These are phyloP conservation scores for Paxillus ammoniavirescens DNA, from an alignment of 768 basidiomycete genomes.

Conservation along the genomic window DNA sequence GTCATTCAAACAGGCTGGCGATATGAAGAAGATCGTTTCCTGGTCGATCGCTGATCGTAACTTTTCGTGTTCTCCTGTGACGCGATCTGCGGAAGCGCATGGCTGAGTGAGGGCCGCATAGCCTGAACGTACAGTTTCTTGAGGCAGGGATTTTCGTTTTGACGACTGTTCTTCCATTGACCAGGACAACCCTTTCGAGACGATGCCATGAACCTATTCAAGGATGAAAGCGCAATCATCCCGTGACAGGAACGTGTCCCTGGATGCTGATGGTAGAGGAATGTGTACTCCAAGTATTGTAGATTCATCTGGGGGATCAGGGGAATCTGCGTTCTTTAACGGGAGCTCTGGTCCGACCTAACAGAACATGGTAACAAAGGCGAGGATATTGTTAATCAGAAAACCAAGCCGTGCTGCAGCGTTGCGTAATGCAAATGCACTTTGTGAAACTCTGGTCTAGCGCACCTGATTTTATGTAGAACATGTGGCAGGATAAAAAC, in stretches of 20 bases:
- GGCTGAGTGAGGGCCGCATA: neutral
- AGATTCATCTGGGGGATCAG: neutral
- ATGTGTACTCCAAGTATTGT: neutral
- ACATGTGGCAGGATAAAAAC: neutral
- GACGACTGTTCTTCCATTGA: too few species aligned
- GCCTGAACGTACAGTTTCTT: neutral
- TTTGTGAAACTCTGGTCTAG: neutral
- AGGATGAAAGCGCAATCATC: neutral
- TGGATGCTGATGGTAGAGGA: neutral
- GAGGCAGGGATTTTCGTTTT: too few species aligned
- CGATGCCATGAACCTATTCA: neutral
- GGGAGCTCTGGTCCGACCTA: neutral
- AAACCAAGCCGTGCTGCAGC: neutral
- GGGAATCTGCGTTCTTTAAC: neutral
- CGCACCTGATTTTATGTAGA: neutral
- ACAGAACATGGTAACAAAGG: neutral
- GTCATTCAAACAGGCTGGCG: slow-evolving; percentile 19
- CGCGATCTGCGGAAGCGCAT: neutral
- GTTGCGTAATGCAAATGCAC: neutral
- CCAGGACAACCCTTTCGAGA: too few species aligned
- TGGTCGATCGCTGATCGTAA: slow-evolving; percentile 26
- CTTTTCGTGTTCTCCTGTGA: slow-evolving; percentile 4
- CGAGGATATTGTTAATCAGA: neutral
- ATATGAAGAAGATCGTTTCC: slow-evolving; percentile 26
- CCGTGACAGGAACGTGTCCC: neutral